Conservation (phyloP, 139 green algal species). For the Coelastrella sp. region DNA sequence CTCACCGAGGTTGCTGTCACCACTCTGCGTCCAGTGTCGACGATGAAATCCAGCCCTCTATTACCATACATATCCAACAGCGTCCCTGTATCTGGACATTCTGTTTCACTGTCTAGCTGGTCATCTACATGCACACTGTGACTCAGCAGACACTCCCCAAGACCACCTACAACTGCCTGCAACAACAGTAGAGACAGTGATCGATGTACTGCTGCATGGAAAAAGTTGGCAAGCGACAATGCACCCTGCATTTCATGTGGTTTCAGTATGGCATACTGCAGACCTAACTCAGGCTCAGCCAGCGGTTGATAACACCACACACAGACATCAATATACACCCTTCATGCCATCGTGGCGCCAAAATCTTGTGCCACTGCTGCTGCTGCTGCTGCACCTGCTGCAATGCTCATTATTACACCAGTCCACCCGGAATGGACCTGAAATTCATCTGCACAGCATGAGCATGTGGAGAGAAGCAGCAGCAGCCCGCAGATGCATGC, state of each 20-base stretch:
- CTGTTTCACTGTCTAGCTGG: constrained; percentile 48
- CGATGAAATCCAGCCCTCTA: constrained; percentile 87
- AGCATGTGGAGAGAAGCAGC: too few relatives aligned
- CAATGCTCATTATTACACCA: too few relatives aligned
- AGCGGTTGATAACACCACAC: neutral
- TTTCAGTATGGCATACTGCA: neutral
- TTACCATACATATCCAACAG: constrained; percentile 79
- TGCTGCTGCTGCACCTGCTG: neutral
- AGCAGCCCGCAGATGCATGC: too few relatives aligned
- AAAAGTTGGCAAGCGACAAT: too few relatives aligned
- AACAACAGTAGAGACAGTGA: neutral
- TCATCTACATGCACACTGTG: constrained; percentile 76
- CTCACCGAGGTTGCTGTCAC: constrained; percentile 76
- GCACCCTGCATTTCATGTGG: too few relatives aligned
- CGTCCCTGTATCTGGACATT: constrained; percentile 75
- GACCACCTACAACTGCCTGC: constrained; percentile 68
- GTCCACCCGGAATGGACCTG: too few relatives aligned
- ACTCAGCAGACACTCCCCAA: constrained; percentile 83
- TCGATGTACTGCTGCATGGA: too few relatives aligned
- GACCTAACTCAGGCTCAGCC: too few relatives aligned
- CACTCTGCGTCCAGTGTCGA: constrained; percentile 74
- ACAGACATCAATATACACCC: neutral
- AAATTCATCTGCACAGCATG: too few relatives aligned
- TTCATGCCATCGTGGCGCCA: too few relatives aligned
- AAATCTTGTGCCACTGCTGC: neutral